Conservation (phyloP, 345 rosid genomes). For the Stellera chamaejasme region DNA sequence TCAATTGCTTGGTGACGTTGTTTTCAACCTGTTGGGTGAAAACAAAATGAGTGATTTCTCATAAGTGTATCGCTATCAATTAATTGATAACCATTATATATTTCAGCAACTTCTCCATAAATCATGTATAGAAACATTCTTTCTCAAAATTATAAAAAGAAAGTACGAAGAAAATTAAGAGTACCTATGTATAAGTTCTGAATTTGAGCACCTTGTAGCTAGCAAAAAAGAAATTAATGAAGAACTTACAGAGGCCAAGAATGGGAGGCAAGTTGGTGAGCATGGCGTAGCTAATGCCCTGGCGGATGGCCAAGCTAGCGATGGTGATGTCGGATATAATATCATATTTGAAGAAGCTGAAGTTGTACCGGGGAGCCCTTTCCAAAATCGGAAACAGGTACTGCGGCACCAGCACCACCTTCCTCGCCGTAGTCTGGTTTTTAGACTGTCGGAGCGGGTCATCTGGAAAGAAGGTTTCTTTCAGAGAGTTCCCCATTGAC, state of each 20-base stretch:
- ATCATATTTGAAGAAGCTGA: slow-evolving; percentile 59
- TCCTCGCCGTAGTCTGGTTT: slow-evolving; percentile 40
- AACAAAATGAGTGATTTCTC: no score
- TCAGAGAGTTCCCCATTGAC: slow-evolving; percentile 56
- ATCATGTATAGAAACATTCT: background rate
- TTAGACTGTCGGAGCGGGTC: slow-evolving; percentile 80
- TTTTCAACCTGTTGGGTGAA: no score
- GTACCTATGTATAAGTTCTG: background rate
- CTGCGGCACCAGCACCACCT: slow-evolving; percentile 35
- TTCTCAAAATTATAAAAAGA: background rate
- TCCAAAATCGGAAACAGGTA: slow-evolving; percentile 74
- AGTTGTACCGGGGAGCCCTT: slow-evolving; percentile 72
- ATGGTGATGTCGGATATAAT: slow-evolving; percentile 80
- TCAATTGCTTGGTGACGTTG: no score
- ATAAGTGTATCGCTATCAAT: no score
- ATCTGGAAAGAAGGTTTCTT: slow-evolving; percentile 85
- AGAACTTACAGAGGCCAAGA: slow-evolving; percentile 72
- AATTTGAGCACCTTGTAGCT: background rate
- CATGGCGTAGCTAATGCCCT: slow-evolving; percentile 88
- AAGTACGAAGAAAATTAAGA: background rate
- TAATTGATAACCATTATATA: no score
- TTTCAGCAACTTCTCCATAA: no score
- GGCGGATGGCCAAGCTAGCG: slow-evolving; percentile 93
- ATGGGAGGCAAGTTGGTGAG: slow-evolving; percentile 94
- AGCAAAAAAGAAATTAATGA: background rate